phyloP scores from a whole-genome alignment of 768 basidiomycete genomes.

The Sarcodon aspratus region DNA sequence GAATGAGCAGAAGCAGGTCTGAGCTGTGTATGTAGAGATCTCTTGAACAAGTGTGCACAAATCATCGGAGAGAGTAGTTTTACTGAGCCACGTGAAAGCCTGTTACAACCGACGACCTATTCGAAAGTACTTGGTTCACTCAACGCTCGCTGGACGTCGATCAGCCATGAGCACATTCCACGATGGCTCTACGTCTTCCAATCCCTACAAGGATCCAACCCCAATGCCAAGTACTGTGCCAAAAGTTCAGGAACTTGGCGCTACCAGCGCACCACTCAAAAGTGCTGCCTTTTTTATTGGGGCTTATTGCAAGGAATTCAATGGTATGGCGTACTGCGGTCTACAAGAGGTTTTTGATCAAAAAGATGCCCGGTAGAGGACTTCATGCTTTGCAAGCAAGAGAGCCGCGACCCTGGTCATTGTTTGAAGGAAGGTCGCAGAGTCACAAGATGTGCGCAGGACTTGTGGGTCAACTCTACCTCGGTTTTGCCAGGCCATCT shows the following conservation, averaged over 20 bases:
- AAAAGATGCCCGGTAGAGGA: constrained; percentile 42
- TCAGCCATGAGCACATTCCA: constrained; percentile 43
- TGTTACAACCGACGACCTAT: no score
- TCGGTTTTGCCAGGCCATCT: neutral
- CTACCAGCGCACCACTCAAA: constrained; percentile 88
- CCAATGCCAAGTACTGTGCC: constrained; percentile 59
- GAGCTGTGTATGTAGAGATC: no score
- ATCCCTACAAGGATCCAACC: constrained; percentile 51
- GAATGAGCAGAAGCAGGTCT: neutral
- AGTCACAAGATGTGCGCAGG: constrained; percentile 90
- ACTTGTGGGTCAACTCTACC: constrained; percentile 57
- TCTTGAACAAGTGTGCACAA: no score
- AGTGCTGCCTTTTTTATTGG: constrained; percentile 97
- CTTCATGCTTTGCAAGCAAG: constrained; percentile 96
- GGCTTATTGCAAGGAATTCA: constrained; percentile 90
- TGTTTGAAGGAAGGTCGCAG: constrained; percentile 93
- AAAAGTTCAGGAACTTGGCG: constrained; percentile 79
- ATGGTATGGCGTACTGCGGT: constrained; percentile 46
- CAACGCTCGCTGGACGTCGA: neutral
- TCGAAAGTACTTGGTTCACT: no score
- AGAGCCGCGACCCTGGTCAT: constrained; percentile 81
- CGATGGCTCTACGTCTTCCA: constrained; percentile 32
- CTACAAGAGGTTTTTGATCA: neutral
- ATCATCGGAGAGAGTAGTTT: no score
- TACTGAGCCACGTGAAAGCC: no score